Percentiles rank a stretch among this genome's conserved stretches.
Conservation (phyloP, 2,329 filamentous ascomycete species). For the Colletotrichum shisoi region DNA sequence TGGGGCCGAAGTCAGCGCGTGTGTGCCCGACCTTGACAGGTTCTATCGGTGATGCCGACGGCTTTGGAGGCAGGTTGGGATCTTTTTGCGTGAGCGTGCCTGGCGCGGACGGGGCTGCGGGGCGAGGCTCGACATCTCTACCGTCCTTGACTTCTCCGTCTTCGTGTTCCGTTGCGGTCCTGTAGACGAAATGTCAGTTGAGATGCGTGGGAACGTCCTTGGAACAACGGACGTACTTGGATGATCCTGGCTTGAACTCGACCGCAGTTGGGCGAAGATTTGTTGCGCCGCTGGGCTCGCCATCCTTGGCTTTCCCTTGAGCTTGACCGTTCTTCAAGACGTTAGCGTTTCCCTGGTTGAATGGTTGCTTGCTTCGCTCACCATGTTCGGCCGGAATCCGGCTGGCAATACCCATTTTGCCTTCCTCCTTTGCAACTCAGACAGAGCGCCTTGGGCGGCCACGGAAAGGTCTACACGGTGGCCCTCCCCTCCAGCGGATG, state of each 20-base stretch:
- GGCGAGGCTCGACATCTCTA: slow-evolving; percentile 22
- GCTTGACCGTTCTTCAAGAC: slow-evolving; percentile 53
- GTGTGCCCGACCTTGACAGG: slow-evolving; percentile 39
- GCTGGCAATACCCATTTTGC: slow-evolving; percentile 77
- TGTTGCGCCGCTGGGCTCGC: slow-evolving; percentile 49
- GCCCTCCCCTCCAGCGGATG: slow-evolving; percentile 61
- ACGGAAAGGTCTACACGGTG: slow-evolving; percentile 77
- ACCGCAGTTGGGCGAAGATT: slow-evolving; percentile 66
- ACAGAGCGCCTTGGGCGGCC: slow-evolving; percentile 74
- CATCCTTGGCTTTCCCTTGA: slow-evolving; percentile 50
- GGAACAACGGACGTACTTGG: slow-evolving; percentile 52
- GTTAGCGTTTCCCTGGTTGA: slow-evolving; percentile 48
- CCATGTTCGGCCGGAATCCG: slow-evolving; percentile 72
- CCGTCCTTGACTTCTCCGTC: slow-evolving; percentile 76
- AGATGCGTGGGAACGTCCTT: background rate
- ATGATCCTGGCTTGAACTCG: slow-evolving; percentile 67
- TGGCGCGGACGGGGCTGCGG: slow-evolving; percentile 13
- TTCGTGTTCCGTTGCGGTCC: slow-evolving; percentile 63
- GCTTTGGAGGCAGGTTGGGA: slow-evolving; percentile 37
- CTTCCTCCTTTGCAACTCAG: slow-evolving; percentile 72
- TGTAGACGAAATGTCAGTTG: slow-evolving; percentile 1
- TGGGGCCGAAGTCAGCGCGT: slow-evolving; percentile 21
- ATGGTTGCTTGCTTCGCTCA: slow-evolving; percentile 48
- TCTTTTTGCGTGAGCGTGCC: slow-evolving; percentile 27
- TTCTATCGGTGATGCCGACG: slow-evolving; percentile 41